Conservation (phyloP, 371 early-diverging fungal species). For the Enterospora canceri region DNA sequence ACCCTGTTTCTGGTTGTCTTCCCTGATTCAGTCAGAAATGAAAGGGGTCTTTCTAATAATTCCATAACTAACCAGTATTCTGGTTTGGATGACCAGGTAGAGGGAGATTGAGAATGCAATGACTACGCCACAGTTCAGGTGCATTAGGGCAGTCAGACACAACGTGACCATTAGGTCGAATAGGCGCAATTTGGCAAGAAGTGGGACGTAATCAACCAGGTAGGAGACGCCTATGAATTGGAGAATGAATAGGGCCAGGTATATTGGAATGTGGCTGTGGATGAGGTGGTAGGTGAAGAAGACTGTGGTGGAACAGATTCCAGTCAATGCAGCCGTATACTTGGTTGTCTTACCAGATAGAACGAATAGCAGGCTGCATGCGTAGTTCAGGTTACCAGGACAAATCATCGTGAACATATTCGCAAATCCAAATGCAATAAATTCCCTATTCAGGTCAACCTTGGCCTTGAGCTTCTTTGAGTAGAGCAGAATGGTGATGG, state of each 20-base stretch:
- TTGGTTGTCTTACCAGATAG: not conserved
- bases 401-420: not conserved
- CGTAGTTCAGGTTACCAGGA: not conserved
- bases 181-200: no score
- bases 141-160: no score
- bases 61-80: no score
- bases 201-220: not conserved
- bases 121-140: no score
- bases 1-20: not conserved
- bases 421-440: not conserved
- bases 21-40: not conserved
- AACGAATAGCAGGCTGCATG: not conserved
- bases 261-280: not conserved
- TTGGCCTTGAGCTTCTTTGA: not conserved
- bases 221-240: not conserved
- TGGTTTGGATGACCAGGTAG: no score
- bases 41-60: no score
- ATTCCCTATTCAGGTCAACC: not conserved
- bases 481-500: not conserved
- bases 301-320: not conserved
- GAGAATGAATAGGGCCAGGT: not conserved
- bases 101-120: no score
- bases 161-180: no score
- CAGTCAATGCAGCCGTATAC: not conserved
- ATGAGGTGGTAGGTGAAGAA: not conserved